Evolutionary conservation across 495 filamentous ascomycete genomes (phyloP).

Genomic region (Pseudomonodictys pantanalensis): DNA sequence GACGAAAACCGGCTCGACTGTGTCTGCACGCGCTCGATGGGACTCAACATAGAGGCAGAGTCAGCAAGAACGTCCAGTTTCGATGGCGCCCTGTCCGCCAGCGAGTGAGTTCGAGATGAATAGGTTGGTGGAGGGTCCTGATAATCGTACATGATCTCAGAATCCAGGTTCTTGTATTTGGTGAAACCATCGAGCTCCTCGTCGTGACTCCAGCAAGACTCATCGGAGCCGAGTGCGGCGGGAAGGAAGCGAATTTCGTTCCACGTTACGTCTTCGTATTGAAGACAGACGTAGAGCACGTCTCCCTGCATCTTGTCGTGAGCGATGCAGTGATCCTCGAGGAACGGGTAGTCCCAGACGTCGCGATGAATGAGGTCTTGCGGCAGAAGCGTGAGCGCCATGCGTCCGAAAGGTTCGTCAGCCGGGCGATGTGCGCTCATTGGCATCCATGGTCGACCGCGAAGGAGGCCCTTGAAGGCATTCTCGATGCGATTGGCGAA

Average conservation of each 20-base stretch:
- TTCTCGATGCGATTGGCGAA: slow-evolving; percentile 33
- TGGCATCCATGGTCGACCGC: slow-evolving; percentile 36
- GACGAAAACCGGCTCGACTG: slow-evolving; percentile 14
- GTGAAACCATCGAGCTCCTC: slow-evolving; percentile 31
- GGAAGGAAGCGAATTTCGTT: slow-evolving; percentile 33
- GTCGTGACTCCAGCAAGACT: slow-evolving; percentile 35
- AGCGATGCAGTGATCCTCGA: slow-evolving; percentile 37
- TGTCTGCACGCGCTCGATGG: slow-evolving; percentile 14
- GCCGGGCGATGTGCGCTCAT: slow-evolving; percentile 26
- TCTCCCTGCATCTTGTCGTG: slow-evolving; percentile 38
- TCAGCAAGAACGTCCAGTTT: slow-evolving; percentile 33
- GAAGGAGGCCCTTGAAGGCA: slow-evolving; percentile 31
- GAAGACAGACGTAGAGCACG: slow-evolving; percentile 34
- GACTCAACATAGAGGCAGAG: slow-evolving; percentile 27
- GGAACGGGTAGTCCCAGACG: slow-evolving; percentile 37
- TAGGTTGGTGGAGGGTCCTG: slow-evolving; percentile 36
- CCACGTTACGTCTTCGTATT: slow-evolving; percentile 35
- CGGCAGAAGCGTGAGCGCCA: slow-evolving; percentile 27
- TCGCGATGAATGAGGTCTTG: slow-evolving; percentile 25
- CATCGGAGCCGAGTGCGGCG: slow-evolving; percentile 23
- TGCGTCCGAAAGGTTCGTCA: slow-evolving; percentile 30
- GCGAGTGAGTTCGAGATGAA: slow-evolving; percentile 32
- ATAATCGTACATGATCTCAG: slow-evolving; percentile 37
- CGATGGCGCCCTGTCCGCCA: slow-evolving; percentile 26
- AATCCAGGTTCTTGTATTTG: slow-evolving; percentile 33